Evolutionary conservation across 1,139 yeast genomes (phyloP), one percentile per base, ranked within the genome.

Genomic region (Nakaseomyces bracarensis): DNA sequence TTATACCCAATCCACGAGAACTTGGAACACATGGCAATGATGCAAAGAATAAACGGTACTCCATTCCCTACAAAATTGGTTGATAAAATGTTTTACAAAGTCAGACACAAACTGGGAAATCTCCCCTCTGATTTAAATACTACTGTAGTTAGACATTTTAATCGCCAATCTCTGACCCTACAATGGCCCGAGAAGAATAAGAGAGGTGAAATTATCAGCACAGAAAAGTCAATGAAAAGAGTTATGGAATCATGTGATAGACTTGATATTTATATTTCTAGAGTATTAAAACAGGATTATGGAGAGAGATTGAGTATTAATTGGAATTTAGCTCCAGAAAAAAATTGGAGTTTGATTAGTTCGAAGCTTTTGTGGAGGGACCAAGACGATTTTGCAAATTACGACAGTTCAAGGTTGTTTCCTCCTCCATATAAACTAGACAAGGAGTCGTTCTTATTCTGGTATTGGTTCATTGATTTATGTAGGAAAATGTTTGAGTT

Each of bases 1-100:
- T 66, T 93, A 25, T 93, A 91, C 63, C 89, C 85, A 51, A 93
- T 97, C 1, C 96, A 91, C 61, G 96, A 91, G 57, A 89, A 91
- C 61, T 68, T 80, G 45, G 97, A 91, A 62, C 98, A 93, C 65
- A 70, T 93, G 60, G 95, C 95, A 13, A 79, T 93, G 82, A 91
- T 93, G 83, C 93, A 91, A 62, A 79, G 77, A 50, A 75, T 89
- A 26, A 59, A 56, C 38, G 70, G 61, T 58, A 48, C 61, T 55
- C 49, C 53, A 43, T 39, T 50, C 45, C 49, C 61, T 50, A 45
- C 52, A 57, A 57, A 56, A 38, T 43, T 61, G 27, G 47, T 61
- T 3, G 58, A 56, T n/a, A 58, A 57, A 41, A 57, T 58, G 61
- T 54, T 59, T 31, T 58, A 52, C 48, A 60, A 60, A 46, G 51